phyloP scores from a whole-genome alignment of 2,329 filamentous ascomycete species.

The Talaromyces sp. region DNA sequence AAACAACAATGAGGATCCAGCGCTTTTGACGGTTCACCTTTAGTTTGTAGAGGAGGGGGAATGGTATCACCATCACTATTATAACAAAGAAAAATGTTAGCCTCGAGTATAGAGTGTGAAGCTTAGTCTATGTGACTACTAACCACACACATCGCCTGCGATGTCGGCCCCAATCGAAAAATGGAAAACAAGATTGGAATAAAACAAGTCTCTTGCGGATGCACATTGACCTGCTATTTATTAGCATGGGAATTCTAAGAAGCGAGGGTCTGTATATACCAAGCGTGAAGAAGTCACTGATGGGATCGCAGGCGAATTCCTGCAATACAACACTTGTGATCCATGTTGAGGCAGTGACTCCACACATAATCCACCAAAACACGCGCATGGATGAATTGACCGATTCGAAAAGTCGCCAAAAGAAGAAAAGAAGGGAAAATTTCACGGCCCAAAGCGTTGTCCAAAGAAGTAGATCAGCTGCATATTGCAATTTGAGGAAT shows the following conservation, averaged over 20 bases:
- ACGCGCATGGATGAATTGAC: neutral
- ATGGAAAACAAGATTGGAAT: neutral
- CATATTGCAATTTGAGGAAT: neutral
- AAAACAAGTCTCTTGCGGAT: neutral
- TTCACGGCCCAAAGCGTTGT: neutral
- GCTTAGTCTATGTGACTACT: neutral
- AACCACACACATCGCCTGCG: neutral
- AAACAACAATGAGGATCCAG: neutral
- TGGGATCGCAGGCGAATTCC: neutral
- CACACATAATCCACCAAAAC: constrained; percentile 1
- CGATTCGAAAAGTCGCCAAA: neutral
- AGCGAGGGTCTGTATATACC: neutral
- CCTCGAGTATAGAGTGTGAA: too few relatives aligned
- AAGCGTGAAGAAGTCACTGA: neutral
- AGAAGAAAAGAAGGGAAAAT: neutral
- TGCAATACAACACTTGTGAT: neutral
- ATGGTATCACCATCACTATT: neutral
- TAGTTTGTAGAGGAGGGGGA: neutral
- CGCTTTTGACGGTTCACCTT: neutral
- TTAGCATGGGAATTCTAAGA: neutral
- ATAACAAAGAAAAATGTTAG: neutral
- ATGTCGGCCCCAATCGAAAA: neutral
- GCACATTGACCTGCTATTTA: neutral
- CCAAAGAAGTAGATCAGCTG: neutral
- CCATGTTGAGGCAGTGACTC: neutral